Evolutionary conservation across 495 filamentous ascomycete species (phyloP).

Genomic region (Arthonia radiata): DNA sequence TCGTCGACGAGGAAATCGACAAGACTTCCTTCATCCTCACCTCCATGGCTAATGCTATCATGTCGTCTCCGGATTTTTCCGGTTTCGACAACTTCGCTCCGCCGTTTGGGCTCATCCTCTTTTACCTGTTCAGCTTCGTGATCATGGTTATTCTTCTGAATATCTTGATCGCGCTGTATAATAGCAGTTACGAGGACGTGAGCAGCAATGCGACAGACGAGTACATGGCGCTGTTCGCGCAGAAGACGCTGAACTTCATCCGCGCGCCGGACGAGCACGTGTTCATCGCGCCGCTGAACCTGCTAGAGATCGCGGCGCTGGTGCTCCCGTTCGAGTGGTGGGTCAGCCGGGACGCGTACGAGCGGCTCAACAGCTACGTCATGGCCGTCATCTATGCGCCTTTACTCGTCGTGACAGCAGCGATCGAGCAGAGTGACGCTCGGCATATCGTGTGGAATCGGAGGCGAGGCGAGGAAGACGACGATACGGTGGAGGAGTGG

Average conservation of each 20-base stretch:
- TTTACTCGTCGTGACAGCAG: constrained; percentile 54
- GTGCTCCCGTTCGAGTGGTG: constrained; percentile 88
- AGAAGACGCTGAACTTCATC: constrained; percentile 88
- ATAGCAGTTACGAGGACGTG: constrained; percentile 87
- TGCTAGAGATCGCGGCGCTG: constrained; percentile 64
- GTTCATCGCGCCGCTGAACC: constrained; percentile 81
- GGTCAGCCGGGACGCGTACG: constrained; percentile 43
- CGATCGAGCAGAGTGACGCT: constrained; percentile 47
- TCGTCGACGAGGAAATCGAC: constrained; percentile 40
- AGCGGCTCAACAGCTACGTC: constrained; percentile 56
- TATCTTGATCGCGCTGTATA: constrained; percentile 89
- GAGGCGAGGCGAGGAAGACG: constrained; percentile 61
- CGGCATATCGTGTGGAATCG: constrained; percentile 44
- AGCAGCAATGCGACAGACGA: constrained; percentile 87
- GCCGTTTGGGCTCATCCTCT: constrained; percentile 21
- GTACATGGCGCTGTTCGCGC: constrained; percentile 59
- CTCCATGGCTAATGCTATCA: constrained; percentile 71
- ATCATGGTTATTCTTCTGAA: constrained; percentile 82
- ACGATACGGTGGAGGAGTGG: constrained; percentile 78
- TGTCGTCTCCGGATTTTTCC: constrained; percentile 74
- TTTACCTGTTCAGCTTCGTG: constrained; percentile 93
- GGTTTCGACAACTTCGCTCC: constrained; percentile 57
- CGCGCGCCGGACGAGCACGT: constrained; percentile 95
- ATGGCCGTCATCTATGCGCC: constrained; percentile 78
- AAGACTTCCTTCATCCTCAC: constrained; percentile 52